phyloP scores from a whole-genome alignment of 2,329 filamentous ascomycete genomes.

The Aspergillus spinulosporus region DNA sequence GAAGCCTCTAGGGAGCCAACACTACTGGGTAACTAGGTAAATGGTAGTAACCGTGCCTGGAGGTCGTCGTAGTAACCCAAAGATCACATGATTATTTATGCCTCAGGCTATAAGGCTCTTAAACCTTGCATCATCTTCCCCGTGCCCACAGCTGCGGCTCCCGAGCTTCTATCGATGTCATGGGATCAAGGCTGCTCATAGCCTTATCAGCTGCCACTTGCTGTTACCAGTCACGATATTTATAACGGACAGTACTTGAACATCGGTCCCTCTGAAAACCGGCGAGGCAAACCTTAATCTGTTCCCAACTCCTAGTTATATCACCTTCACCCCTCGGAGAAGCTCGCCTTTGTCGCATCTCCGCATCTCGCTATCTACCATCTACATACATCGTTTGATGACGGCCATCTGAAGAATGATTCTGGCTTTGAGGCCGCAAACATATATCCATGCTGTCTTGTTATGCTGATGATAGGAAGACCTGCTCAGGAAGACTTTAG shows the following conservation, averaged over 20 bases:
- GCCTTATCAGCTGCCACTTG: constrained; percentile 7
- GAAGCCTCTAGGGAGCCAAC: background rate
- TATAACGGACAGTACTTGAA: background rate
- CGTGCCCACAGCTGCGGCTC: background rate
- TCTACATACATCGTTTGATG: constrained; percentile 15
- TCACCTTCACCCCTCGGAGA: background rate
- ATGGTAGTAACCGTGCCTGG: too few relatives aligned
- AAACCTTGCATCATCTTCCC: constrained; percentile 19
- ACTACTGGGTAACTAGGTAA: background rate
- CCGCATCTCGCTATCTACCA: background rate
- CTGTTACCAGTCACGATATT: background rate
- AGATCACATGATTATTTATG: background rate
- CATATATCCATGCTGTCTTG: constrained; percentile 17
- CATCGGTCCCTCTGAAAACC: background rate
- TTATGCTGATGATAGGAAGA: constrained; percentile 7
- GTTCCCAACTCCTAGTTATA: background rate
- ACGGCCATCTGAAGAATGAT: constrained; percentile 10
- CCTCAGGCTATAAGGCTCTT: background rate
- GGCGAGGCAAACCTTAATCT: background rate
- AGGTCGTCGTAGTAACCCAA: too few relatives aligned
- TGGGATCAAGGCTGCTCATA: constrained; percentile 10
- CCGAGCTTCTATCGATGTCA: constrained; percentile 18
- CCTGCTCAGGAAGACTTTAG: constrained; percentile 6
- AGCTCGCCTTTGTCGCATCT: background rate
- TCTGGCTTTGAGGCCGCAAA: constrained; percentile 16